Conservation (phyloP, 2,329 filamentous ascomycete genomes). For the Sarocladium brachiariae region DNA sequence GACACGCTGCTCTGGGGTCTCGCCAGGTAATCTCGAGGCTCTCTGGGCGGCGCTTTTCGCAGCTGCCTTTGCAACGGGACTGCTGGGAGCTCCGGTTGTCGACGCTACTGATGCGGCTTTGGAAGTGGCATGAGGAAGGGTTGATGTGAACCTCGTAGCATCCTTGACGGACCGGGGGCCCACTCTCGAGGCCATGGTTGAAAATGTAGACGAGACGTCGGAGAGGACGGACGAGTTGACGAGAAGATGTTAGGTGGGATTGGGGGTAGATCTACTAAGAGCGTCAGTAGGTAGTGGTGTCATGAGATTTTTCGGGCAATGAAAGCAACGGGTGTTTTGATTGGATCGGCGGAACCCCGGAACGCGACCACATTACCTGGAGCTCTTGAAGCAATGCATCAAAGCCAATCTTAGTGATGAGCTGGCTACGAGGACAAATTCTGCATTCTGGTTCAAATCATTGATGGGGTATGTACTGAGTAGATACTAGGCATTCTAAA, state of each 20-base stretch:
- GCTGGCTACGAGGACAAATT: background rate
- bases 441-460: no score
- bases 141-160: constrained; percentile 62
- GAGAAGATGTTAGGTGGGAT: background rate
- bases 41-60: constrained; percentile 22
- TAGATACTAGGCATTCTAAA: no score
- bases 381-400: constrained; percentile 14
- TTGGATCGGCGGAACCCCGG: constrained; percentile 32
- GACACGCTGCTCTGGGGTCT: constrained; percentile 65
- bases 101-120: constrained; percentile 39
- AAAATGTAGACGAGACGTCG: background rate
- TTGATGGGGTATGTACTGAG: no score
- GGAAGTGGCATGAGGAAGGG: constrained; percentile 56
- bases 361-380: background rate
- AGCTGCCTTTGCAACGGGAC: constrained; percentile 9
- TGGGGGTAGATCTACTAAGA: constrained; percentile 12
- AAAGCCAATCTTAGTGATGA: background rate
- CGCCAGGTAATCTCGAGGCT: constrained; percentile 27
- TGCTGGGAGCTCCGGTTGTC: constrained; percentile 14
- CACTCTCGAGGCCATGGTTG: constrained; percentile 33
- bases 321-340: constrained; percentile 22
- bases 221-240: background rate
- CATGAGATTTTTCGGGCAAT: constrained; percentile 32
- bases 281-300: constrained; percentile 15
- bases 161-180: constrained; percentile 66